Conservation (phyloP, 805 yeast genomes). For the Spathaspora arborariae region DNA sequence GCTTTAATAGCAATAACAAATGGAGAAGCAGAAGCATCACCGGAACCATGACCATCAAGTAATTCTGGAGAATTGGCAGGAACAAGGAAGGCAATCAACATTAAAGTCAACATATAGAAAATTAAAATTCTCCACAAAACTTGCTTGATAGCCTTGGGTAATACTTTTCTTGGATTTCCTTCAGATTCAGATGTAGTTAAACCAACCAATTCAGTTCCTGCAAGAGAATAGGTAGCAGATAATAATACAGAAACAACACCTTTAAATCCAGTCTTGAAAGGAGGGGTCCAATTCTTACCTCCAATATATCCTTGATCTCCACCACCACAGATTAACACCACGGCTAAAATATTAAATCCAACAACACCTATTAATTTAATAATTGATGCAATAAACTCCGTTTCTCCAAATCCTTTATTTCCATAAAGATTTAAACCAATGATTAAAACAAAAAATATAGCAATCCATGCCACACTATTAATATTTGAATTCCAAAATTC, state of each 20-base stretch:
- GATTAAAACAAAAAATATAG: slow-evolving; percentile 35
- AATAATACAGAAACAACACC: slow-evolving; percentile 37
- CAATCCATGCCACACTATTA: slow-evolving; percentile 40
- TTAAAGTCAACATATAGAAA: slow-evolving; percentile 38
- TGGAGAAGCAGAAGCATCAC: slow-evolving; percentile 36
- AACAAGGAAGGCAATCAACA: slow-evolving; percentile 38
- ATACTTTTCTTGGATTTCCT: slow-evolving; percentile 33
- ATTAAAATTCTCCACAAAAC: slow-evolving; percentile 40
- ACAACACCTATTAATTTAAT: slow-evolving; percentile 36
- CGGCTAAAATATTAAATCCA: slow-evolving; percentile 39
- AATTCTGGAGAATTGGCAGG: slow-evolving; percentile 26
- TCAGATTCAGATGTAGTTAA: slow-evolving; percentile 37
- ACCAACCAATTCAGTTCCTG: slow-evolving; percentile 41
- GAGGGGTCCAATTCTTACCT: slow-evolving; percentile 32
- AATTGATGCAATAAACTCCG: slow-evolving; percentile 33
- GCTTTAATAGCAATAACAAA: slow-evolving; percentile 40
- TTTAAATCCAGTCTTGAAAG: slow-evolving; percentile 39
- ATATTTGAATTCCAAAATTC: slow-evolving; percentile 37
- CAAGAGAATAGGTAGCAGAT: slow-evolving; percentile 40
- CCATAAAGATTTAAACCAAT: slow-evolving; percentile 32
- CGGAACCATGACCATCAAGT: slow-evolving; percentile 17
- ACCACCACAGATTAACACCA: slow-evolving; percentile 39
- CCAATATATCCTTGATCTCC: slow-evolving; percentile 38
- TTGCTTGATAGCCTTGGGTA: slow-evolving; percentile 41
- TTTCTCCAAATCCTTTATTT: slow-evolving; percentile 34